These are phyloP conservation scores for Colletotrichum filicis DNA, from an alignment of 2,329 filamentous ascomycete species.

Conservation along the genomic window DNA sequence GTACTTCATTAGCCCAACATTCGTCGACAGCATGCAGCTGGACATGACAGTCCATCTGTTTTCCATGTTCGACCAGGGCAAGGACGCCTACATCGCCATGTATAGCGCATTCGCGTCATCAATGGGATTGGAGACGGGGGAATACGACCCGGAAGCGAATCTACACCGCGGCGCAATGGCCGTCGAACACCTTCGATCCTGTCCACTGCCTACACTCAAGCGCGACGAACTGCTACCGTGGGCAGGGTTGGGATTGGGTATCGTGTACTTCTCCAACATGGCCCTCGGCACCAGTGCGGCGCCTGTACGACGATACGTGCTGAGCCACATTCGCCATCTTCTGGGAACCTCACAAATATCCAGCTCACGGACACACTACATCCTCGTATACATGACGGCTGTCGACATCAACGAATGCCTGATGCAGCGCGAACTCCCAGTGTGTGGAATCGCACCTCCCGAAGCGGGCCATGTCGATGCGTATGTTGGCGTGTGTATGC, in stretches of 20 bases:
- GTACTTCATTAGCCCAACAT: slow-evolving; percentile 26
- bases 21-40: slow-evolving; percentile 33
- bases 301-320: slow-evolving; percentile 27
- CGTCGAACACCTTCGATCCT: slow-evolving; percentile 28
- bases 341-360: slow-evolving; percentile 24
- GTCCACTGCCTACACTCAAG: slow-evolving; percentile 19
- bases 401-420: slow-evolving; percentile 41
- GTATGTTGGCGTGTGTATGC: slow-evolving; percentile 39
- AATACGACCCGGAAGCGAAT: slow-evolving; percentile 27
- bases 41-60: slow-evolving; percentile 32
- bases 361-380: slow-evolving; percentile 24
- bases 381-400: slow-evolving; percentile 37
- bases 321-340: slow-evolving; percentile 30
- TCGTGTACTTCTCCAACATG: slow-evolving; percentile 32
- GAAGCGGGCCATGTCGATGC: slow-evolving; percentile 38
- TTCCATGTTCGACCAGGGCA: slow-evolving; percentile 32
- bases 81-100: slow-evolving; percentile 33
- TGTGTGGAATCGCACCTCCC: slow-evolving; percentile 35
- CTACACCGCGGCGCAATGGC: slow-evolving; percentile 30
- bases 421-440: slow-evolving; percentile 37
- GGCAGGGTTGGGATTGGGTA: slow-evolving; percentile 24
- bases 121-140: slow-evolving; percentile 26
- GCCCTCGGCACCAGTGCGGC: slow-evolving; percentile 32
- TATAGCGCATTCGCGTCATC: slow-evolving; percentile 28
- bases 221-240: slow-evolving; percentile 27